Evolutionary conservation across 495 filamentous ascomycete genomes (phyloP).

Genomic region (Tricharina praecox): DNA sequence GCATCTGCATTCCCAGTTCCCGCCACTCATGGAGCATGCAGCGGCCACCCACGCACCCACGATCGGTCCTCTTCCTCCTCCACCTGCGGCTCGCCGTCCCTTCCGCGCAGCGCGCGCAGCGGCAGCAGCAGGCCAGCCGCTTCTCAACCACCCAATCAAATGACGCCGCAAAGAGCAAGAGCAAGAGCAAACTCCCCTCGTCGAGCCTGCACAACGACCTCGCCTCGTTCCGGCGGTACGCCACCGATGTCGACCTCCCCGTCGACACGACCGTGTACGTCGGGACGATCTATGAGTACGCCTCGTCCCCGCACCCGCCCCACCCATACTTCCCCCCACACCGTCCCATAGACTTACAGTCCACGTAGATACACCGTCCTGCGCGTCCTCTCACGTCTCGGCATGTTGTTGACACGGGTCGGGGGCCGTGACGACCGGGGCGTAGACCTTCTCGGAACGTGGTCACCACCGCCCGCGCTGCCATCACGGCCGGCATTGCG

Average conservation of each 20-base stretch:
- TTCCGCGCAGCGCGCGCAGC: too few relatives aligned
- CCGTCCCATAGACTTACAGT: background rate
- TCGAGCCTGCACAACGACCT: constrained; percentile 43
- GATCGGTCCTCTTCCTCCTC: too few relatives aligned
- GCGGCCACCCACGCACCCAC: too few relatives aligned
- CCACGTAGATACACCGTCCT: constrained; percentile 52
- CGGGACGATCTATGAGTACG: constrained; percentile 45
- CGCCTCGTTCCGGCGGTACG: constrained; percentile 54
- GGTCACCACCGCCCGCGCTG: constrained; percentile 36
- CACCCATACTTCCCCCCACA: background rate
- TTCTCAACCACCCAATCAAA: too few relatives aligned
- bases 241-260: constrained; percentile 38
- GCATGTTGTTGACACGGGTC: constrained; percentile 51
- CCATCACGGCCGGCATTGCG: constrained; percentile 31
- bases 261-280: constrained; percentile 37
- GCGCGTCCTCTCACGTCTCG: constrained; percentile 40
- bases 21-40: too few relatives aligned
- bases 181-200: background rate
- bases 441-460: constrained; percentile 71
- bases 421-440: constrained; percentile 63
- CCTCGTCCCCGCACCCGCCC: background rate
- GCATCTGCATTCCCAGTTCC: too few relatives aligned
- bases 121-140: too few relatives aligned
- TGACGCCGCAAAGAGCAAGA: too few relatives aligned
- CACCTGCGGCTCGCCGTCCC: too few relatives aligned